Evolutionary conservation across 305 asterid species (phyloP).

Genomic region (Plantago coronopus): DNA sequence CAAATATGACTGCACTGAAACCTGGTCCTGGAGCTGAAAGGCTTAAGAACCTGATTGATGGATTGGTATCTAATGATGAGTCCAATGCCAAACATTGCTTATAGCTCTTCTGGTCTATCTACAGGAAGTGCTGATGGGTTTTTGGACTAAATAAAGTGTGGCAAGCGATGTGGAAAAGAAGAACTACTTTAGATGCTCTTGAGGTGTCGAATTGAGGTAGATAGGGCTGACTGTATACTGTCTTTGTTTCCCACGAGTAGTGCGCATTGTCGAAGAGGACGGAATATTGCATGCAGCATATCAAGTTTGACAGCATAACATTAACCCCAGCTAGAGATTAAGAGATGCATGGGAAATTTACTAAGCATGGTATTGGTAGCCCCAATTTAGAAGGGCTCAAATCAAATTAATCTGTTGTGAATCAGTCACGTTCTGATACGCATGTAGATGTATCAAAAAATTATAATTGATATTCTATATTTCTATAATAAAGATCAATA

Average conservation of each 20-base stretch:
- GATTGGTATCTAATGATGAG: conserved; percentile 46
- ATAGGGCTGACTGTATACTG: not conserved
- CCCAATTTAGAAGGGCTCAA: not conserved
- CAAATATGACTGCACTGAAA: conserved; percentile 41
- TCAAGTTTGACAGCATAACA: not conserved
- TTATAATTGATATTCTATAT: too few species aligned
- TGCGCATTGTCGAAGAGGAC: not conserved
- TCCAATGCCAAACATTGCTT: conserved; percentile 49
- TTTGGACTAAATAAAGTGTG: not conserved
- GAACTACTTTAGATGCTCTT: not conserved
- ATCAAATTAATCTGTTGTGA: not conserved
- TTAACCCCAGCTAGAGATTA: too few species aligned
- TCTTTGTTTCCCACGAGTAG: not conserved
- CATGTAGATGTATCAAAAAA: too few species aligned
- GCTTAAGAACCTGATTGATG: conserved; percentile 39
- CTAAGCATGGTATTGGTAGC: not conserved
- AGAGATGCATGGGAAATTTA: not conserved
- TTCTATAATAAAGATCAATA: not conserved
- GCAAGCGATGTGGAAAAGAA: not conserved
- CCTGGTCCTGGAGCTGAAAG: conserved; percentile 67
- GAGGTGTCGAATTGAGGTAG: conserved; percentile 3
- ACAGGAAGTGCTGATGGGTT: not conserved
- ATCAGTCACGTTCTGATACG: too few species aligned
- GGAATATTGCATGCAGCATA: not conserved
- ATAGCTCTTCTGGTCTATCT: conserved; percentile 24